Evolutionary conservation across 2,329 filamentous ascomycete genomes (phyloP).

Genomic region (Leptographium wingfieldii): DNA sequence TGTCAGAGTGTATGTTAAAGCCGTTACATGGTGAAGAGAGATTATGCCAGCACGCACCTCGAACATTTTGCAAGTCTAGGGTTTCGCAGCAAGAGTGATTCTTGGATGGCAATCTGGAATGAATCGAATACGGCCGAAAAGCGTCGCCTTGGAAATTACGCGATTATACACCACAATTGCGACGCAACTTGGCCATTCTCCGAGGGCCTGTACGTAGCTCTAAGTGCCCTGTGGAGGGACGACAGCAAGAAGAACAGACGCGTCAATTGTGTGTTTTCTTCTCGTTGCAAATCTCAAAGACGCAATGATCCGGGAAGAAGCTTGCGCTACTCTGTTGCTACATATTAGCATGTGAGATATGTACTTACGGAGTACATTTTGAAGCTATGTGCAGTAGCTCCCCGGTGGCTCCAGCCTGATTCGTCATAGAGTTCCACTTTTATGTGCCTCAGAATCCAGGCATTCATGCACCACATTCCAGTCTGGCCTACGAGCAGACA

Average conservation of each 20-base stretch:
- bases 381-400: too few relatives aligned
- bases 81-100: not conserved
- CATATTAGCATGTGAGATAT: too few relatives aligned
- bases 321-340: too few relatives aligned
- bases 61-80: slow-evolving; percentile 4
- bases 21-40: not conserved
- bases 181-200: not conserved
- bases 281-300: not conserved
- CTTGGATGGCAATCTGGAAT: too few relatives aligned
- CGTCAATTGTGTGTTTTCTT: not conserved
- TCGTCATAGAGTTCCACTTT: not conserved
- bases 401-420: too few relatives aligned
- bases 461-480: not conserved
- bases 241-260: not conserved
- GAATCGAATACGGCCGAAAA: too few relatives aligned
- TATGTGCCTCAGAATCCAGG: not conserved
- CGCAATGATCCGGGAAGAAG: too few relatives aligned
- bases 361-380: too few relatives aligned
- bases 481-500: not conserved
- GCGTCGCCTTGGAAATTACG: not conserved
- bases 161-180: not conserved
- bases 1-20: not conserved
- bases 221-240: not conserved
- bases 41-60: slow-evolving; percentile 2
- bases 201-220: too few relatives aligned